phyloP scores from a whole-genome alignment of 352 stramenopile species.

The Phytopythium litorale region DNA sequence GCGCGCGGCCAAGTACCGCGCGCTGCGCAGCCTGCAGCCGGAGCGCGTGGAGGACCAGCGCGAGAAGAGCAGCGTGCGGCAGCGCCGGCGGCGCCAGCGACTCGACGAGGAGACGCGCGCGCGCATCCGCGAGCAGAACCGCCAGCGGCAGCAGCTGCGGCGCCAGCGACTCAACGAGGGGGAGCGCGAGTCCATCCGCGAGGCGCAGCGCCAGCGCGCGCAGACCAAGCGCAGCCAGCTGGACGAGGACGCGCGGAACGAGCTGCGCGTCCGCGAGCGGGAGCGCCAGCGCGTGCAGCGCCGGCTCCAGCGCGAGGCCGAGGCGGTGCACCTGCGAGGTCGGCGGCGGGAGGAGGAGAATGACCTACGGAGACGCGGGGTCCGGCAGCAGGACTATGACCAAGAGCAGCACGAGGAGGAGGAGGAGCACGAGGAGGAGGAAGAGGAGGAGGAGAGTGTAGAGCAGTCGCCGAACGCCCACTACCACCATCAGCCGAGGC shows the following conservation, averaged over 20 bases:
- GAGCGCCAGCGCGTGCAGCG: conserved; percentile 37
- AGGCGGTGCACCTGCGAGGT: background rate
- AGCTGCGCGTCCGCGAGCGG: conserved; percentile 42
- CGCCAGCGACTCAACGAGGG: conserved; percentile 39
- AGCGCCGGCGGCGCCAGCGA: conserved; percentile 39
- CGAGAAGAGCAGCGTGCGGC: conserved; percentile 35
- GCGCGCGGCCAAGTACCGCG: conserved; percentile 67
- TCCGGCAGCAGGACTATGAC: background rate
- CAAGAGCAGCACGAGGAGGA: background rate
- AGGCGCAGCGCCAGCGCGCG: conserved; percentile 43
- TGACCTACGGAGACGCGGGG: background rate
- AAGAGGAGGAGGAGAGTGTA: conserved; percentile 17
- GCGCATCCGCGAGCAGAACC: conserved; percentile 58
- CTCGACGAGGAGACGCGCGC: conserved; percentile 34
- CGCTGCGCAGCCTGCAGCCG: conserved; percentile 22
- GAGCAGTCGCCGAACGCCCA: conserved; percentile 13
- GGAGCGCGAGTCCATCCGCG: conserved; percentile 27
- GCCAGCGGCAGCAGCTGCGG: conserved; percentile 45
- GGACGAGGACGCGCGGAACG: conserved; percentile 31
- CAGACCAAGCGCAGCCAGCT: conserved; percentile 36
- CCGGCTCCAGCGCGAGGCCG: conserved; percentile 15
- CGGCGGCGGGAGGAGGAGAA: too few species aligned
- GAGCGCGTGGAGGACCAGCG: conserved; percentile 24
- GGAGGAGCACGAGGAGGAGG: background rate
- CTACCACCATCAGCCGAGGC: background rate